Evolutionary conservation across 805 yeast species (phyloP).

Genomic region (Spathaspora boniae): DNA sequence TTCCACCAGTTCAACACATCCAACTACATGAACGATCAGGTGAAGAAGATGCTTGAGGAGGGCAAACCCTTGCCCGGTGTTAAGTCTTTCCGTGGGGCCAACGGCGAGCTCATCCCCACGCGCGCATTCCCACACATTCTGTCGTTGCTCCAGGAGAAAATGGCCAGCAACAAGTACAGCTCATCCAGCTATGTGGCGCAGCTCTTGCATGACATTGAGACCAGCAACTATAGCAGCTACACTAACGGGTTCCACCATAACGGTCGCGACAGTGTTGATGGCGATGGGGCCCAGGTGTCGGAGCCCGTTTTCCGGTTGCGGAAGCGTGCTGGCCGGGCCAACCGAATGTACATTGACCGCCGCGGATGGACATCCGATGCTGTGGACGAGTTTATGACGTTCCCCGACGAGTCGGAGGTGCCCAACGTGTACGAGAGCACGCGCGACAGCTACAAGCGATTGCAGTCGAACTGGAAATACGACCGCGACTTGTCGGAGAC

Average conservation of each 20-base stretch:
- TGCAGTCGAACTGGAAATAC: slow-evolving; percentile 63
- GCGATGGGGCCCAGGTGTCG: slow-evolving; percentile 32
- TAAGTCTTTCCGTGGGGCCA: slow-evolving; percentile 45
- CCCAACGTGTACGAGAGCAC: slow-evolving; percentile 45
- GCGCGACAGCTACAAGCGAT: slow-evolving; percentile 42
- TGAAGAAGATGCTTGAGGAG: slow-evolving; percentile 41
- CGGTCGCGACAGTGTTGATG: slow-evolving; percentile 13
- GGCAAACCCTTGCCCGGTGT: slow-evolving; percentile 46
- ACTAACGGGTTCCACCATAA: slow-evolving; percentile 32
- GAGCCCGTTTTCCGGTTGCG: slow-evolving; percentile 61
- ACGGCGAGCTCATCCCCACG: slow-evolving; percentile 48
- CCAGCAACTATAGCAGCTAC: slow-evolving; percentile 37
- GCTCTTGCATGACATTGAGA: slow-evolving; percentile 36
- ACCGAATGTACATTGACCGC: slow-evolving; percentile 72
- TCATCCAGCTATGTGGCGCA: slow-evolving; percentile 36
- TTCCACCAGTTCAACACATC: slow-evolving; percentile 62
- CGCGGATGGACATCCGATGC: slow-evolving; percentile 48
- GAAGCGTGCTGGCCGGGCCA: slow-evolving; percentile 71
- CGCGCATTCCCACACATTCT: slow-evolving; percentile 48
- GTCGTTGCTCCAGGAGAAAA: slow-evolving; percentile 29
- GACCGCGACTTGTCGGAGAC: slow-evolving; percentile 53
- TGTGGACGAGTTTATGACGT: slow-evolving; percentile 30
- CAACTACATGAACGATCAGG: slow-evolving; percentile 44
- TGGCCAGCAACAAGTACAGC: slow-evolving; percentile 18
- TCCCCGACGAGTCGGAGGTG: slow-evolving; percentile 17